Conservation (phyloP, 441 rosid species). For the Theobroma grandiflorum region DNA sequence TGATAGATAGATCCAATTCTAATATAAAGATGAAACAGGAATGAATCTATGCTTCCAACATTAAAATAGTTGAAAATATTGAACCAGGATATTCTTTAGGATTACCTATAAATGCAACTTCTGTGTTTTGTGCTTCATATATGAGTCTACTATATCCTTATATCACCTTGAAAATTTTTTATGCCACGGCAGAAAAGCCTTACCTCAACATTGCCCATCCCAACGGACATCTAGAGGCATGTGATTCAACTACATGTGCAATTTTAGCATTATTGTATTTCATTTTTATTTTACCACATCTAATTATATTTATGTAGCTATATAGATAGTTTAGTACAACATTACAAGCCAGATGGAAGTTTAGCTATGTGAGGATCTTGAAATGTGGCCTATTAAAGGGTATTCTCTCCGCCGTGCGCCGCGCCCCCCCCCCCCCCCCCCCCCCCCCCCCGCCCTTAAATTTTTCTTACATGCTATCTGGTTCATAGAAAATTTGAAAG, state of each 20-base stretch:
- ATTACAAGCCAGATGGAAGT: neutral
- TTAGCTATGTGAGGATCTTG: no score
- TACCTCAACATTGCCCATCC: neutral
- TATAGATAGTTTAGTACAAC: neutral
- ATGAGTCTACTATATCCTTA: neutral
- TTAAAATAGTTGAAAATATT: neutral
- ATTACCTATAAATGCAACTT: constrained; percentile 11
- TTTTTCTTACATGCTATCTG: neutral
- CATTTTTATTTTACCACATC: neutral
- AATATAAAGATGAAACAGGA: neutral
- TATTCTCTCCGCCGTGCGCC: no score
- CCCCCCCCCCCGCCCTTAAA: neutral
- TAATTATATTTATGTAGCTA: neutral
- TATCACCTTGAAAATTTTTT: neutral
- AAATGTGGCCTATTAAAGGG: no score
- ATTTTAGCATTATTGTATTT: neutral
- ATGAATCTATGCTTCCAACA: neutral
- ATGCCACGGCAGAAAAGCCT: neutral
- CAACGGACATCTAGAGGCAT: neutral
- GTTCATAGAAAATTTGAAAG: neutral
- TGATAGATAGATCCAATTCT: neutral
- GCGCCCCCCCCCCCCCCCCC: neutral
- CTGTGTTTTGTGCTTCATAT: neutral
- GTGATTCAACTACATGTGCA: neutral
- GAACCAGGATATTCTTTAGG: neutral